Evolutionary conservation across 495 filamentous ascomycete genomes (phyloP).

Genomic region (Parathielavia appendiculata): DNA sequence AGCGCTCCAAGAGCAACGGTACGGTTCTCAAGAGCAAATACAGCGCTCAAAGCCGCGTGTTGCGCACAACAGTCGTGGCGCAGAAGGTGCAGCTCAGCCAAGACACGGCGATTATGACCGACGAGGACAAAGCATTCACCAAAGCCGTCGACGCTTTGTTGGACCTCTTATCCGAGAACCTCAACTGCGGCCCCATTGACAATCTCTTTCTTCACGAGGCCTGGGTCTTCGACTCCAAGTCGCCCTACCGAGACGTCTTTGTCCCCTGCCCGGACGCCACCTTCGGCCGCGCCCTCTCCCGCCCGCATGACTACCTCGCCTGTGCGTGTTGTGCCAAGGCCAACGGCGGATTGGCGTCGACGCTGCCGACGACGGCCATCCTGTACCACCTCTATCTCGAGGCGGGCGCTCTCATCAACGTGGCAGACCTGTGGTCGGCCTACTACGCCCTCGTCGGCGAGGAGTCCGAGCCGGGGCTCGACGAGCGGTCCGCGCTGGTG

Average conservation of each 20-base stretch:
- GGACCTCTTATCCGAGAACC: slow-evolving; percentile 49
- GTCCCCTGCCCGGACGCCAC: slow-evolving; percentile 71
- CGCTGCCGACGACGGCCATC: slow-evolving; percentile 72
- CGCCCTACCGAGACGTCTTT: slow-evolving; percentile 77
- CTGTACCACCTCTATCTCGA: slow-evolving; percentile 90
- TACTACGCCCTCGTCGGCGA: slow-evolving; percentile 71
- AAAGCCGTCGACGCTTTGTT: slow-evolving; percentile 63
- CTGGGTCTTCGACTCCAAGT: slow-evolving; percentile 76
- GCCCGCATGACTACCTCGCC: slow-evolving; percentile 80
- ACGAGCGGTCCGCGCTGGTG: slow-evolving; percentile 54
- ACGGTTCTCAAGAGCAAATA: slow-evolving; percentile 67
- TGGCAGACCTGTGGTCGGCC: slow-evolving; percentile 82
- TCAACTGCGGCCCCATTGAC: slow-evolving; percentile 55
- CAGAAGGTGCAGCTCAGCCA: slow-evolving; percentile 83
- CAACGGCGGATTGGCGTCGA: slow-evolving; percentile 49
- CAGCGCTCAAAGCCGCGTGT: slow-evolving; percentile 60
- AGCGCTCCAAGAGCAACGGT: slow-evolving; percentile 37
- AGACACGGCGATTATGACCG: slow-evolving; percentile 66
- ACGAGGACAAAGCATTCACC: slow-evolving; percentile 73
- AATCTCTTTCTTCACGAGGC: slow-evolving; percentile 70
- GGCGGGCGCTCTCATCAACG: slow-evolving; percentile 81
- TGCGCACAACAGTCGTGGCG: slow-evolving; percentile 79
- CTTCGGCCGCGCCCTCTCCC: slow-evolving; percentile 72
- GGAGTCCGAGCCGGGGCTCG: slow-evolving; percentile 43
- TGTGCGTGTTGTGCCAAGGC: slow-evolving; percentile 59